A percentile compares a stretch with the other conserved stretches of the same genome.
Evolutionary conservation across 2,329 filamentous ascomycete species (phyloP).

Genomic region (Plectosphaerella plurivora): DNA sequence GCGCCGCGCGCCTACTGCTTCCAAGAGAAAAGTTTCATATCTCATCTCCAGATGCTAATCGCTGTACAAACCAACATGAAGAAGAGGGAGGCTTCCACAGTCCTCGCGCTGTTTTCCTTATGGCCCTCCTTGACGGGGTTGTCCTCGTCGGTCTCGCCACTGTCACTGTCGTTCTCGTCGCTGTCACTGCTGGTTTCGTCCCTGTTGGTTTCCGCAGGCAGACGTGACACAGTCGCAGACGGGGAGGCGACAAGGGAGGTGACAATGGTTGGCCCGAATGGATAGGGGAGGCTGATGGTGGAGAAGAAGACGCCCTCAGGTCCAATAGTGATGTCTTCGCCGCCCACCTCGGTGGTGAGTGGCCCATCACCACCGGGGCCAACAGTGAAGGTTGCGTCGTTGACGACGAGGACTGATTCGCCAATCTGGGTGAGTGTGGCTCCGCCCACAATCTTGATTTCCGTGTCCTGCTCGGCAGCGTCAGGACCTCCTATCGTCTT

Average conservation of each 20-base stretch:
- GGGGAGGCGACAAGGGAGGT: constrained; percentile 32
- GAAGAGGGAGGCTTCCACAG: constrained; percentile 2
- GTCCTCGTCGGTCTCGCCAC: too few relatives aligned
- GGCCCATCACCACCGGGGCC: constrained; percentile 33
- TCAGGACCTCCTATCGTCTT: constrained; percentile 37
- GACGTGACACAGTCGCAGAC: constrained; percentile 15
- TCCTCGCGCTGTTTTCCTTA: not conserved
- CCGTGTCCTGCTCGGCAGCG: constrained; percentile 29
- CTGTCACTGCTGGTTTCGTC: constrained; percentile 5
- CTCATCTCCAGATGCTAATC: constrained; percentile 29
- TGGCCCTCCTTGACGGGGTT: too few relatives aligned
- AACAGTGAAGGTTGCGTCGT: constrained; percentile 45
- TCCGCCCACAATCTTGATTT: constrained; percentile 45
- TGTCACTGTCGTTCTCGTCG: too few relatives aligned
- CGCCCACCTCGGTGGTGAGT: constrained; percentile 41
- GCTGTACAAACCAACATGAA: constrained; percentile 28
- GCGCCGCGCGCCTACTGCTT: too few relatives aligned
- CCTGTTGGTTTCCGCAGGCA: constrained; percentile 5
- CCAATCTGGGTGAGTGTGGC: constrained; percentile 47
- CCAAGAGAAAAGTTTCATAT: too few relatives aligned
- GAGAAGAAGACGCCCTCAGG: constrained; percentile 43
- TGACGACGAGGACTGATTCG: constrained; percentile 44
- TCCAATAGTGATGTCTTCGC: constrained; percentile 47
- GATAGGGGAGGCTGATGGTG: constrained; percentile 38
- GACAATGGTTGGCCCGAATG: constrained; percentile 38